Conservation (phyloP, 495 filamentous ascomycete species). For the Talaromyces wortmannii region DNA sequence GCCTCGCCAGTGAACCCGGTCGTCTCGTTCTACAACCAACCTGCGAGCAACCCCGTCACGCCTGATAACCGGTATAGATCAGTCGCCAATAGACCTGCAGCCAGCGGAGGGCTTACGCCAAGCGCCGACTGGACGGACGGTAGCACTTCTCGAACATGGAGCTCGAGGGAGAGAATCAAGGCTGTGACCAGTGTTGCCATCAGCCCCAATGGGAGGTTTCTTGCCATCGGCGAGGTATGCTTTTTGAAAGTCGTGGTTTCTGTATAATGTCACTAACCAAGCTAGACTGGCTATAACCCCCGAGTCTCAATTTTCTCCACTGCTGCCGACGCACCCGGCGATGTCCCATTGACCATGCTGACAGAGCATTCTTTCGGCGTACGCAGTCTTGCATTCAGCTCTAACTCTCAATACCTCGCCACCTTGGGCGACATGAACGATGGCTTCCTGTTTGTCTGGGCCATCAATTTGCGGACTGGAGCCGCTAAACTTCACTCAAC, state of each 20-base stretch:
- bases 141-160: slow-evolving; percentile 64
- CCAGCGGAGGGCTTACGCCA: slow-evolving; percentile 28
- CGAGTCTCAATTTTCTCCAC: slow-evolving; percentile 86
- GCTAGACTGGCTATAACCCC: slow-evolving; percentile 80
- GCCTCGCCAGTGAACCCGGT: slow-evolving; percentile 57
- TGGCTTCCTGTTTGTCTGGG: slow-evolving; percentile 91
- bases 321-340: slow-evolving; percentile 62
- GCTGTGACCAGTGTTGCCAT: slow-evolving; percentile 93
- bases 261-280: background rate
- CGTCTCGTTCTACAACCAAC: slow-evolving; percentile 49
- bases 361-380: slow-evolving; percentile 90
- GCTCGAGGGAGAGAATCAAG: slow-evolving; percentile 82
- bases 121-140: slow-evolving; percentile 49
- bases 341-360: slow-evolving; percentile 77
- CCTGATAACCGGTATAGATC: slow-evolving; percentile 32
- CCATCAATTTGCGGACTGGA: slow-evolving; percentile 74
- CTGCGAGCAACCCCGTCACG: slow-evolving; percentile 49
- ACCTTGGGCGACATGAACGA: slow-evolving; percentile 85
- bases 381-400: slow-evolving; percentile 79
- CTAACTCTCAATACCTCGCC: slow-evolving; percentile 79
- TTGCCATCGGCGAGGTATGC: slow-evolving; percentile 83
- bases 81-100: slow-evolving; percentile 21
- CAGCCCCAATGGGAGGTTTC: slow-evolving; percentile 79
- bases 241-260: background rate
- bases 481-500: slow-evolving; percentile 81